Conservation (phyloP, 2,329 filamentous ascomycete species). For the Tolypocladium inflatum region DNA sequence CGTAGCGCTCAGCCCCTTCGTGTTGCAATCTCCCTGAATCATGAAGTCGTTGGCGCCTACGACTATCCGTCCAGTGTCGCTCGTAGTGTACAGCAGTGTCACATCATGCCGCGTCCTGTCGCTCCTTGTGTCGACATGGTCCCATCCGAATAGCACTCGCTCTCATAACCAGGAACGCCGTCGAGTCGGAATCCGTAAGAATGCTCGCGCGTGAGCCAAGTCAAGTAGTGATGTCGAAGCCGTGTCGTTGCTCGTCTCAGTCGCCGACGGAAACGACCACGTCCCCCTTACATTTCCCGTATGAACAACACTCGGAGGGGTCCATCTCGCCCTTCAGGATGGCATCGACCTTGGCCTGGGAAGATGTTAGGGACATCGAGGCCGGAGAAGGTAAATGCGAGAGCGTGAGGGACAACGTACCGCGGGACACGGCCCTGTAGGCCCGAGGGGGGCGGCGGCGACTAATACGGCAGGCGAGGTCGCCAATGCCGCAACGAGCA, state of each 20-base stretch:
- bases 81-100: not conserved
- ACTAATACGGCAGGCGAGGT: conserved; percentile 8
- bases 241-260: conserved; percentile 3
- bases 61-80: not conserved
- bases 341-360: conserved; percentile 23
- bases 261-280: conserved; percentile 36
- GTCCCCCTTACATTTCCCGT: conserved; percentile 40
- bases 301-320: conserved; percentile 44
- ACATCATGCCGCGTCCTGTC: not conserved
- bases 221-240: not conserved
- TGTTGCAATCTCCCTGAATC: not conserved
- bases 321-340: conserved; percentile 38
- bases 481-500: conserved; percentile 4
- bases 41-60: not conserved
- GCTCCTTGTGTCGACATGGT: not conserved
- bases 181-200: not conserved
- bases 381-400: not conserved
- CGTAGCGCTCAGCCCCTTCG: not conserved
- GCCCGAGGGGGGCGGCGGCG: conserved; percentile 16
- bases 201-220: not conserved
- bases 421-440: conserved; percentile 23
- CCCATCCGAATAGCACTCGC: not conserved
- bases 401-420: conserved; percentile 11
- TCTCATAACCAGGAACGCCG: not conserved
- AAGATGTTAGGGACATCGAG: not conserved